Evolutionary conservation across 306 rosid species (phyloP).

Genomic region (Alnus glutinosa): DNA sequence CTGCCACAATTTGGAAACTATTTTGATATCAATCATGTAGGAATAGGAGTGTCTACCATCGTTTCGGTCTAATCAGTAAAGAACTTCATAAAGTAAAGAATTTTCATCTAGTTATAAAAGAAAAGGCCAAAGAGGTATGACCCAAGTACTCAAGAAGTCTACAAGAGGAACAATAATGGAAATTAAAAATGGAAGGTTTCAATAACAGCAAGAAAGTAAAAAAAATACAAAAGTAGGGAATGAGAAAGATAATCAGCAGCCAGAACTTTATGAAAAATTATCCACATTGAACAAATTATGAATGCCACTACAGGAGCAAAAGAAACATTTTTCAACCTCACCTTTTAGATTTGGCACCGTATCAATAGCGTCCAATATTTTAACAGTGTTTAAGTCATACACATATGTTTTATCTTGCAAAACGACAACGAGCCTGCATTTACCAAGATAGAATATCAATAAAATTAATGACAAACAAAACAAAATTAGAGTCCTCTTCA

Average conservation of each 20-base stretch:
- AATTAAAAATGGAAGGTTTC: background rate
- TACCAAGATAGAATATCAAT: slow-evolving; percentile 22
- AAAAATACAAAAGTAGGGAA: background rate
- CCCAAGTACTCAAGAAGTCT: background rate
- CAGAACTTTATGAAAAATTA: background rate
- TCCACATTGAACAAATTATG: slow-evolving; percentile 25
- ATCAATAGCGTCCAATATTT: slow-evolving; percentile 83
- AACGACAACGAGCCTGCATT: slow-evolving; percentile 85
- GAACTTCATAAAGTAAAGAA: background rate
- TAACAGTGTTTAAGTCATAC: slow-evolving; percentile 74
- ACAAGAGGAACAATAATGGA: background rate
- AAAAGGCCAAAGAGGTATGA: background rate
- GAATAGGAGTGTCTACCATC: background rate
- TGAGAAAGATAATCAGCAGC: slow-evolving; percentile 10
- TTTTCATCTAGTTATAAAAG: too few species aligned
- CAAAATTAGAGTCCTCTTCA: slow-evolving; percentile 11
- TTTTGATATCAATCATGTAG: background rate
- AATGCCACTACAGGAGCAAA: slow-evolving; percentile 2
- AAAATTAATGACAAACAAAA: slow-evolving; percentile 32
- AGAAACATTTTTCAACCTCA: slow-evolving; percentile 39
- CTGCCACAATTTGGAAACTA: background rate
- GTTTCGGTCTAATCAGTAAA: background rate
- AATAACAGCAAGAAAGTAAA: slow-evolving; percentile 1
- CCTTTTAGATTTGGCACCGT: slow-evolving; percentile 85
- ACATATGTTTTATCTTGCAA: slow-evolving; percentile 86